Evolutionary conservation across 2,329 filamentous ascomycete species (phyloP).

Genomic region (Alternaria triticimaculans): DNA sequence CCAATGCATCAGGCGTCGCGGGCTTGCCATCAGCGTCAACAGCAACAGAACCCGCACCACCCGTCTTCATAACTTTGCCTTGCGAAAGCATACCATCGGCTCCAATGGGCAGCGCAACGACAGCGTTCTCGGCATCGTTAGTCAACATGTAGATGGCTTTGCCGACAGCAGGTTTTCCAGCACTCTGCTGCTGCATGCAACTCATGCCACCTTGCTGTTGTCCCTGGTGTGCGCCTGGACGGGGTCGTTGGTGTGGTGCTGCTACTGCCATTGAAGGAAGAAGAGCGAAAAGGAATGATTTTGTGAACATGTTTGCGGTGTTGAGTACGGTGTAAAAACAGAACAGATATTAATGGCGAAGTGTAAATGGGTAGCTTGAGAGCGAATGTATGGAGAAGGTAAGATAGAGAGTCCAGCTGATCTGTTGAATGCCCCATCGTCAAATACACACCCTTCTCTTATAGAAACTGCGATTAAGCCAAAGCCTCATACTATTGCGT

Average conservation of each 20-base stretch:
- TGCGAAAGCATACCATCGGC: slow-evolving; percentile 56
- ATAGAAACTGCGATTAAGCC: neutral
- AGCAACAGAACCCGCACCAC: slow-evolving; percentile 55
- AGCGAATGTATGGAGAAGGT: neutral
- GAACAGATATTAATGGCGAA: neutral
- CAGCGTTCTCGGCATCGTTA: slow-evolving; percentile 59
- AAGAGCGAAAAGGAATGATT: slow-evolving; percentile 7
- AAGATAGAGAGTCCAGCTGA: neutral
- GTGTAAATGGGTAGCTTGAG: neutral
- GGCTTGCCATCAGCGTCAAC: slow-evolving; percentile 47
- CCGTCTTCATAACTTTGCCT: slow-evolving; percentile 54
- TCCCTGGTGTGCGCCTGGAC: neutral
- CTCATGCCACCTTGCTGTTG: slow-evolving; percentile 4
- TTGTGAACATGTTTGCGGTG: neutral
- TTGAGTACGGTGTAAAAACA: neutral
- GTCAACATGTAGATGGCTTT: slow-evolving; percentile 65
- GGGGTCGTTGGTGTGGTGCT: slow-evolving; percentile 9
- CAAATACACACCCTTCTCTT: neutral
- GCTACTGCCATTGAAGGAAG: slow-evolving; percentile 4
- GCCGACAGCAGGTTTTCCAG: slow-evolving; percentile 7
- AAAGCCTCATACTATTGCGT: neutral
- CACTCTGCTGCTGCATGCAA: slow-evolving; percentile 4
- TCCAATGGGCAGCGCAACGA: slow-evolving; percentile 59
- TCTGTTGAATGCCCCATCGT: neutral
- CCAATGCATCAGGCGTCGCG: slow-evolving; percentile 59